phyloP scores from a whole-genome alignment of 2,329 filamentous ascomycete species.

The Aureobasidium sp. region DNA sequence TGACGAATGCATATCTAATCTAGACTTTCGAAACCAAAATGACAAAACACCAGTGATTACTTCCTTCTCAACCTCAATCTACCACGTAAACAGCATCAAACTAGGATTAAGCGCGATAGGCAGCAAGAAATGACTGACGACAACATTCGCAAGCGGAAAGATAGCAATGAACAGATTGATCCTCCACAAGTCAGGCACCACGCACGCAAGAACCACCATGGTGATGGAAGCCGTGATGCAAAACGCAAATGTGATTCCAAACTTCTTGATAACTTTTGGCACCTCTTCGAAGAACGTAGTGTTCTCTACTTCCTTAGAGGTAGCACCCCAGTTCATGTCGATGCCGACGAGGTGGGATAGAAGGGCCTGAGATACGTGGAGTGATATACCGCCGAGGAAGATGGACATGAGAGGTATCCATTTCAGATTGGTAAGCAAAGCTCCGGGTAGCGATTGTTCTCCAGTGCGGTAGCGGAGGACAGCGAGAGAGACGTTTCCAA shows the following conservation, averaged over 20 bases:
- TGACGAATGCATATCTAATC: no score
- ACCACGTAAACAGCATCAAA: background rate
- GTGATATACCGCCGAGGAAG: constrained; percentile 83
- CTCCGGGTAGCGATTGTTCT: constrained; percentile 56
- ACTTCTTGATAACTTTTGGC: constrained; percentile 79
- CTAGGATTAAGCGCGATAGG: background rate
- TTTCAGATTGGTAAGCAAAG: constrained; percentile 64
- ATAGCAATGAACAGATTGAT: background rate
- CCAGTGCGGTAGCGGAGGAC: constrained; percentile 68
- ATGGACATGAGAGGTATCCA: constrained; percentile 68
- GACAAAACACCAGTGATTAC: no score
- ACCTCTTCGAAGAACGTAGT: constrained; percentile 90
- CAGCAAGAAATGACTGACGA: background rate
- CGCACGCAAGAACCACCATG: constrained; percentile 69
- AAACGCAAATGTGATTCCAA: constrained; percentile 78
- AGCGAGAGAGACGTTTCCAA: constrained; percentile 68
- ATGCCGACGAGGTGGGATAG: constrained; percentile 87
- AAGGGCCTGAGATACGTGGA: constrained; percentile 84
- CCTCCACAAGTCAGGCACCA: constrained; percentile 32
- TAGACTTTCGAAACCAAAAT: no score
- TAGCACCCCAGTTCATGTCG: constrained; percentile 88
- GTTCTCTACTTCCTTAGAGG: constrained; percentile 83
- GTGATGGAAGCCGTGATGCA: constrained; percentile 60
- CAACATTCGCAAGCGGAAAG: background rate
- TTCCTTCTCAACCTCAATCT: no score